Evolutionary conservation across 2,329 filamentous ascomycete species (phyloP).

Genomic region (Ceratocystis alfenasii): DNA sequence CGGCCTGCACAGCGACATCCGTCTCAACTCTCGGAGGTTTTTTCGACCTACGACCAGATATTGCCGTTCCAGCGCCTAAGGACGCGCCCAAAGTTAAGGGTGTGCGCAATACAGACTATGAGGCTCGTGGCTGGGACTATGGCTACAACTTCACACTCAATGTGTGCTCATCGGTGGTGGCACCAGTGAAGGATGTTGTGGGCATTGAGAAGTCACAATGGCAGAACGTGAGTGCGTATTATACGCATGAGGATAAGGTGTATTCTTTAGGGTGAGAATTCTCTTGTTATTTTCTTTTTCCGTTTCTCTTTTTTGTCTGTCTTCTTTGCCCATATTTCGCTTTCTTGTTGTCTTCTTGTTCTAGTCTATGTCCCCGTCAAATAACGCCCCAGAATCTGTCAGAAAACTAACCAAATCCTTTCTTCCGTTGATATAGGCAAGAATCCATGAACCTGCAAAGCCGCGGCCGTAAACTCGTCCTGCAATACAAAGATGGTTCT

Average conservation of each 20-base stretch:
- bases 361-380: background rate
- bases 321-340: background rate
- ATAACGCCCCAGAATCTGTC: background rate
- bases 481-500: conserved; percentile 67
- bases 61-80: conserved; percentile 33
- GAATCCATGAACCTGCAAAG: conserved; percentile 43
- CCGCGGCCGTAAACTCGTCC: conserved; percentile 60
- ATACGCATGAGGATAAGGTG: conserved; percentile 50
- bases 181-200: conserved; percentile 48
- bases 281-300: conserved; percentile 16
- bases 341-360: background rate
- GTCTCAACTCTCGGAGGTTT: conserved; percentile 45
- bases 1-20: conserved; percentile 45
- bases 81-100: conserved; percentile 36
- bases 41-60: conserved; percentile 47
- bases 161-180: conserved; percentile 65
- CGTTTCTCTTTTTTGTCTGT: conserved; percentile 26
- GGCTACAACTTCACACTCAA: conserved; percentile 74
- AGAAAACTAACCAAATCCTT: conserved; percentile 4
- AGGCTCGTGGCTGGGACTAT: conserved; percentile 63
- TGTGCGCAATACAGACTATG: conserved; percentile 40
- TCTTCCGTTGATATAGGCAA: conserved; percentile 32
- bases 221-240: conserved; percentile 70
- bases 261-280: conserved; percentile 61
- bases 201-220: conserved; percentile 51